Evolutionary conservation across 441 rosid genomes (phyloP).

Genomic region (Brassica balearica): DNA sequence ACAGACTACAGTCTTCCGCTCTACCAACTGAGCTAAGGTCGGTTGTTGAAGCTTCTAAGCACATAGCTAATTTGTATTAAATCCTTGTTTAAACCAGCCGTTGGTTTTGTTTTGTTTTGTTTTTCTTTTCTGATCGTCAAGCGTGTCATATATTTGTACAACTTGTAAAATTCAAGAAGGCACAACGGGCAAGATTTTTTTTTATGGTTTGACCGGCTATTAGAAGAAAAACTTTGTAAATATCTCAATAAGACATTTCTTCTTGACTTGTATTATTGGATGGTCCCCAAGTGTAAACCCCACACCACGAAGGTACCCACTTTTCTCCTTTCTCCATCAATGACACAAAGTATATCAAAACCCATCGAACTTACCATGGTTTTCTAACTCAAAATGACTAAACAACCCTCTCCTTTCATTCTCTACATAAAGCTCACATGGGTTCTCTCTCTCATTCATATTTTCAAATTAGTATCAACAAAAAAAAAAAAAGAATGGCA

Average conservation of each 20-base stretch:
- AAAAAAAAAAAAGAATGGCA: conserved; percentile 51
- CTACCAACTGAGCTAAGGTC: conserved; percentile 91
- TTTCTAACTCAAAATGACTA: conserved; percentile 19
- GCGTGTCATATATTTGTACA: not conserved
- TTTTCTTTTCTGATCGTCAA: not conserved
- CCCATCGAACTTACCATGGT: conserved; percentile 24
- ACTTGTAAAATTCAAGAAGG: conserved; percentile 1
- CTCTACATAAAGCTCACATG: conserved; percentile 31
- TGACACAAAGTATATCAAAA: conserved; percentile 18
- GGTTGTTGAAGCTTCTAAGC: conserved; percentile 22
- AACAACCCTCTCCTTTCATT: not conserved
- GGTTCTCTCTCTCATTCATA: conserved; percentile 18
- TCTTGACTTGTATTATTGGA: conserved; percentile 28
- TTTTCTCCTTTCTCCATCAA: conserved; percentile 9
- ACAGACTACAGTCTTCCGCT: conserved; percentile 77
- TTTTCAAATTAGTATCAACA: conserved; percentile 13
- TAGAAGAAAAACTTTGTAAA: conserved; percentile 2
- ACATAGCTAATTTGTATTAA: not conserved
- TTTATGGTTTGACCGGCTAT: not conserved
- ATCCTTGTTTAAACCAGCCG: not conserved
- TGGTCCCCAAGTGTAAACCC: conserved; percentile 35
- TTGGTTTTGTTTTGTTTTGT: not conserved
- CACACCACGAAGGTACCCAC: conserved; percentile 2
- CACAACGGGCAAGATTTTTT: not conserved
- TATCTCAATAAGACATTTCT: conserved; percentile 19